Percentiles rank a stretch among this genome's conserved stretches.
phyloP scores from a whole-genome alignment of 2,329 filamentous ascomycete species.

The Coniochaeta sp. region DNA sequence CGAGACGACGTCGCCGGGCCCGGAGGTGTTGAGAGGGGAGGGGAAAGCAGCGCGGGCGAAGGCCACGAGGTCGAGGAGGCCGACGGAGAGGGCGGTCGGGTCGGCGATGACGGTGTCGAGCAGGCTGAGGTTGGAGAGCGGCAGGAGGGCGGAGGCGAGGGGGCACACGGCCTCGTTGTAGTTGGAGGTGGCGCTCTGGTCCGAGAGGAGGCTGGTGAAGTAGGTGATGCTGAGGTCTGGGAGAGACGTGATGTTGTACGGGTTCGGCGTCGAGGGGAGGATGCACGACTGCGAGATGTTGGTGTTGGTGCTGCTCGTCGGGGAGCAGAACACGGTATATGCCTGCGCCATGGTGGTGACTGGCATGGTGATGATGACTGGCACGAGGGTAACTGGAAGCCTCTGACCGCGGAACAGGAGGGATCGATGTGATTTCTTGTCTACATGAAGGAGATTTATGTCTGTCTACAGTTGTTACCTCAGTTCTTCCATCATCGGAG shows the following conservation, averaged over 20 bases:
- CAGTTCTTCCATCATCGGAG: background rate
- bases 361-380: background rate
- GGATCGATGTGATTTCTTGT: too few species aligned
- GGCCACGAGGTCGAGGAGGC: constrained; percentile 3
- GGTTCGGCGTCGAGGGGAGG: background rate
- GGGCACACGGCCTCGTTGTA: constrained; percentile 1
- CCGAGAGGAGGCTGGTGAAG: constrained; percentile 4
- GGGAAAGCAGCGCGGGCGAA: constrained; percentile 9
- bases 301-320: background rate
- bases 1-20: constrained; percentile 5
- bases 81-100: constrained; percentile 5
- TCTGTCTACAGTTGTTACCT: background rate
- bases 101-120: constrained; percentile 3
- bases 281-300: background rate
- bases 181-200: background rate
- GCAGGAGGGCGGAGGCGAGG: constrained; percentile 6
- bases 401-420: too few species aligned
- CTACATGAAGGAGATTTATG: background rate
- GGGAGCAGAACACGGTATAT: background rate
- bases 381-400: too few species aligned
- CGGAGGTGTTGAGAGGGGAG: constrained; percentile 8
- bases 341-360: background rate
- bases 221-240: constrained; percentile 6
- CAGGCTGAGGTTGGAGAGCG: constrained; percentile 5
- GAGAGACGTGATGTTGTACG: constrained; percentile 4